A percentile compares a stretch with the other conserved stretches of the same genome.
phyloP scores from a whole-genome alignment of 352 stramenopile genomes.

The Pythium aristosporum region DNA sequence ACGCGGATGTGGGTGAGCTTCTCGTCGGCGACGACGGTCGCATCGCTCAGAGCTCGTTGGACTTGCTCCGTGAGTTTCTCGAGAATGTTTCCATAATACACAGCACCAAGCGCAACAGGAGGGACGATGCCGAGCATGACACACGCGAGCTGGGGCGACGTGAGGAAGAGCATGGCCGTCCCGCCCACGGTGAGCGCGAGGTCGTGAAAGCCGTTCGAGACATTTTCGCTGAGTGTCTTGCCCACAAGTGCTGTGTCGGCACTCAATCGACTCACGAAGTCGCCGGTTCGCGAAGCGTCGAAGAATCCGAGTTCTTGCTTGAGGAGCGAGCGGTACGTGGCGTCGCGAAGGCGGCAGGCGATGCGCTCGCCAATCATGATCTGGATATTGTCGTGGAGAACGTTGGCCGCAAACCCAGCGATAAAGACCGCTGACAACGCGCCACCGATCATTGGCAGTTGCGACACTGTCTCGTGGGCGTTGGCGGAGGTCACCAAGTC shows the following conservation, averaged over 20 bases:
- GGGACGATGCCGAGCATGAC: slow-evolving; percentile 89
- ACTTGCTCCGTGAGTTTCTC: slow-evolving; percentile 83
- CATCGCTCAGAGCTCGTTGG: slow-evolving; percentile 89
- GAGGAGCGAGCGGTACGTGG: slow-evolving; percentile 69
- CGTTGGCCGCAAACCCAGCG: slow-evolving; percentile 51
- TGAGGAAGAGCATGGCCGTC: slow-evolving; percentile 88
- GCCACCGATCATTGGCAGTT: slow-evolving; percentile 43
- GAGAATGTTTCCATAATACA: slow-evolving; percentile 83
- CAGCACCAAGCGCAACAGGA: slow-evolving; percentile 82
- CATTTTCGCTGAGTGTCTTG: slow-evolving; percentile 88
- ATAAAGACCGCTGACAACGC: slow-evolving; percentile 59
- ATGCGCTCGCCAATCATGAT: slow-evolving; percentile 85
- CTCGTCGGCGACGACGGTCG: slow-evolving; percentile 90
- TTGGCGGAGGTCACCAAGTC: slow-evolving; percentile 46
- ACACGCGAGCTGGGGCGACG: slow-evolving; percentile 83
- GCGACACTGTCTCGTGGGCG: slow-evolving; percentile 23
- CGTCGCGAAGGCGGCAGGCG: slow-evolving; percentile 59
- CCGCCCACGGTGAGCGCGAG: slow-evolving; percentile 77
- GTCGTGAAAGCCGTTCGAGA: slow-evolving; percentile 68
- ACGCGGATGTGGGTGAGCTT: slow-evolving; percentile 89
- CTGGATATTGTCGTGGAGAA: slow-evolving; percentile 60
- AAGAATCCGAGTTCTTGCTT: slow-evolving; percentile 90
- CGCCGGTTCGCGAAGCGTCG: slow-evolving; percentile 82
- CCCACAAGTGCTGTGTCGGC: slow-evolving; percentile 89
- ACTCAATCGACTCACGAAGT: slow-evolving; percentile 89